These are phyloP conservation scores for Russula abietina DNA, from an alignment of 768 basidiomycete genomes.

Conservation along the genomic window DNA sequence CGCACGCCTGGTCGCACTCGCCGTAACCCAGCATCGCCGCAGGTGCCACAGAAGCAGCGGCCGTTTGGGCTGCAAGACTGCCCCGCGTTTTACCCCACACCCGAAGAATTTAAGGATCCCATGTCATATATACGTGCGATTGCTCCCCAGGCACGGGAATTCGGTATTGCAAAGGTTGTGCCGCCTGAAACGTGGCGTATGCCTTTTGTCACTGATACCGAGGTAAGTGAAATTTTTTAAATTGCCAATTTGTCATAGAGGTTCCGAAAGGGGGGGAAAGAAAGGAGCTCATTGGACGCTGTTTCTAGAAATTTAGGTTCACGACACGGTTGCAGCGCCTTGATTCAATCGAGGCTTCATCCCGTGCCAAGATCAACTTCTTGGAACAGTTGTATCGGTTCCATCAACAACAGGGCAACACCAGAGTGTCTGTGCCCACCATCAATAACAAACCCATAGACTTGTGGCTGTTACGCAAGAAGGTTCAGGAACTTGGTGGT, in stretches of 20 bases:
- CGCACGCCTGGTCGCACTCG: constrained; percentile 56
- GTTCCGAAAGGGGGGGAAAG: constrained; percentile 29
- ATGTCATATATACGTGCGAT: constrained; percentile 89
- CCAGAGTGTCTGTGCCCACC: constrained; percentile 84
- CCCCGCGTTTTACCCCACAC: constrained; percentile 80
- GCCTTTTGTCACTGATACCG: constrained; percentile 92
- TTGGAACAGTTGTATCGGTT: constrained; percentile 94
- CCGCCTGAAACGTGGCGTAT: constrained; percentile 93
- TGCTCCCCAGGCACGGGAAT: constrained; percentile 59
- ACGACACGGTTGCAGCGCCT: constrained; percentile 91
- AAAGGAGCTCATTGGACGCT: constrained; percentile 20
- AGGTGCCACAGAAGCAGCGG: constrained; percentile 41
- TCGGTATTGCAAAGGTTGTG: constrained; percentile 93
- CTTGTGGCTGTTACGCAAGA: constrained; percentile 88
- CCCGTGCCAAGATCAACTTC: constrained; percentile 94
- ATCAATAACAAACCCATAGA: constrained; percentile 92
- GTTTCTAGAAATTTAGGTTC: constrained; percentile 77
- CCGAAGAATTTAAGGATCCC: constrained; percentile 91
- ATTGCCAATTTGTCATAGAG: constrained; percentile 23
- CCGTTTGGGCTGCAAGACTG: constrained; percentile 87
- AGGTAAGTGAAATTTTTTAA: constrained; percentile 45
- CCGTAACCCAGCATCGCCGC: constrained; percentile 30
- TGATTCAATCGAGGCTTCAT: constrained; percentile 96
- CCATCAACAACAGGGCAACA: constrained; percentile 92
- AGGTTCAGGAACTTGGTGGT: constrained; percentile 85